phyloP scores from a whole-genome alignment of 768 basidiomycete species.

The Leccinum longicurvipes region DNA sequence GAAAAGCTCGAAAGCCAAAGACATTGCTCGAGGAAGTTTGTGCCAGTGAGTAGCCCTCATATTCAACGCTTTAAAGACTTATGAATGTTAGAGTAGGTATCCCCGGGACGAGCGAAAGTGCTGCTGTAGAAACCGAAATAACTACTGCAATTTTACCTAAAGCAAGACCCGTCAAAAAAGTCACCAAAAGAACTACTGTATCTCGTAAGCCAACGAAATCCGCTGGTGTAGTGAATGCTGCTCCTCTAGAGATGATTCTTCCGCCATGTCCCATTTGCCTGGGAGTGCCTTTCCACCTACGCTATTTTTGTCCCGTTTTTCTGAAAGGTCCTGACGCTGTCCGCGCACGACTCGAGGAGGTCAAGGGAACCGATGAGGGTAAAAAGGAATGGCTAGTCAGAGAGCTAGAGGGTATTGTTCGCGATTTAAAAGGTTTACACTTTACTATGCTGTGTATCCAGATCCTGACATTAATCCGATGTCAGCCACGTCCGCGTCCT shows the following conservation, averaged over 20 bases:
- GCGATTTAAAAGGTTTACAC: slow-evolving; percentile 28
- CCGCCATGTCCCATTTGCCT: slow-evolving; percentile 46
- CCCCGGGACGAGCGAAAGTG: slow-evolving; percentile 16
- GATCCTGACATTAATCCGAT: slow-evolving; percentile 11
- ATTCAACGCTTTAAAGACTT: slow-evolving; percentile 10
- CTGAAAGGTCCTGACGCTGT: slow-evolving; percentile 41
- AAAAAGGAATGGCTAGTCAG: slow-evolving; percentile 34
- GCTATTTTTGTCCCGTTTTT: slow-evolving; percentile 49
- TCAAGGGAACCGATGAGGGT: slow-evolving; percentile 28
- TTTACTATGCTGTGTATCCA: neutral
- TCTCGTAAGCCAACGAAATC: neutral
- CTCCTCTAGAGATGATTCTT: neutral
- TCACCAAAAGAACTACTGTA: slow-evolving; percentile 1
- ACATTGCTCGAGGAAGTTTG: neutral
- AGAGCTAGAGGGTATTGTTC: slow-evolving; percentile 38
- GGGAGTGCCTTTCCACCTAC: slow-evolving; percentile 42
- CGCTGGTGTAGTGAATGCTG: neutral
- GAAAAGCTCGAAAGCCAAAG: slow-evolving; percentile 4
- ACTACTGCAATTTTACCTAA: slow-evolving; percentile 16
- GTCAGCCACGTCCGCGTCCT: slow-evolving; percentile 1
- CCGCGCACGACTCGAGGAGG: slow-evolving; percentile 42
- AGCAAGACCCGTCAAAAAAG: slow-evolving; percentile 8
- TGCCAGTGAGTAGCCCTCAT: slow-evolving; percentile 15
- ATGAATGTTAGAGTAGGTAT: slow-evolving; percentile 24
- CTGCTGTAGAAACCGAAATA: slow-evolving; percentile 14